Base-by-base conservation (phyloP, 768 basidiomycete genomes). In the Boletus bicolor region DNA sequence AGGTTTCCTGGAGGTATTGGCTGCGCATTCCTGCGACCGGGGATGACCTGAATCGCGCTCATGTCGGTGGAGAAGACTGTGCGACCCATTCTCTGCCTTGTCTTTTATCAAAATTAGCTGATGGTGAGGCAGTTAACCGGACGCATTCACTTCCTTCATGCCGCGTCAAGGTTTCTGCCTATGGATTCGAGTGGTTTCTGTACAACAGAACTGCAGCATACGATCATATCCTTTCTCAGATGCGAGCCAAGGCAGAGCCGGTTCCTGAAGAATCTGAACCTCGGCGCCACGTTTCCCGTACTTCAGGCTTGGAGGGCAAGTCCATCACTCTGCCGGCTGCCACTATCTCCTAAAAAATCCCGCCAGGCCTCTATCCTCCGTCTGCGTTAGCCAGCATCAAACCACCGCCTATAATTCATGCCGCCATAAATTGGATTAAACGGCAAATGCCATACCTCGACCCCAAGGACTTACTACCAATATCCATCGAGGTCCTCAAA, bases 1-100 rank as follows among this genome's bases (percentile, higher is more conserved):
- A 92, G 66, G 71, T 98, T 46, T 88, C 88, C 61, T 98, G 95
- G 93, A 80, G 92, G 59, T 98, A 96, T 70, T 98, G 96, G 96
- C 79, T 92, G 46, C 85, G 93, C 54, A 75, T 80, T 39, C 88
- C 93, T 3, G 82, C 87, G 9, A 80, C 83, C n/a, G 87, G 87
- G 60, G 82, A 87, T 46, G 89, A 91, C 61, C 72, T 90, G 26
- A 75, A 76, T 55, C 72, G 72, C 63, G 64, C 72, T 57, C 64
- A 72, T 26, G 75, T 76, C 28, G 79, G 76, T 15, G 77, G 75
- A 50, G 84, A 84, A 58, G 80, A 81, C 49, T 64, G 87, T 88
- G 66, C 53, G 84, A 28, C 66, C 15, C 12, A 53, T 53, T 50
- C 24, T 53, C 50, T 48, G 50, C 7, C 30, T 58, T 46, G 17